Base-by-base conservation (phyloP, 495 filamentous ascomycete genomes). In the Achaetomiella virescens region DNA sequence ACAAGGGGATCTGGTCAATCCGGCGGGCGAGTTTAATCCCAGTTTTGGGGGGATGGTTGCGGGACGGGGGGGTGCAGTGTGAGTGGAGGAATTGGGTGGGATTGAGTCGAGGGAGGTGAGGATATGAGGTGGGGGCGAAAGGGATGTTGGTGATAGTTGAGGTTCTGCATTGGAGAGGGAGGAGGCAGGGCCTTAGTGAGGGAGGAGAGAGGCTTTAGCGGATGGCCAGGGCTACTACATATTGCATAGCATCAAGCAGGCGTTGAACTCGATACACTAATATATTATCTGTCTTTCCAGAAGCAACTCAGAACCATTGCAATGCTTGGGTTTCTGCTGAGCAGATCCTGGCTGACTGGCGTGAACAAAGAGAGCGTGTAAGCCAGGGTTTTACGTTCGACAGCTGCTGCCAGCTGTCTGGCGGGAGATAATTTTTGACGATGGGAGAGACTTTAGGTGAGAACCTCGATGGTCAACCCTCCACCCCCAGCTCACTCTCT, bases 1-100 rank as follows among this genome's bases (percentile, higher is more conserved):
- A 80, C 46, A 61, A 82, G 79, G 11, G 90, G 84, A 1, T 73
- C 63, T 85, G 48, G 67, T 93, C 11, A 85, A 87, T 60, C 77
- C 80, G 6, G 70, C 48, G 8, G 74, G 62, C n/a, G 66, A 53
- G n/a, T 61, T 58, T 20, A 60, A 77, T 60, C 55, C 63, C 5
- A 61, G 66, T 33, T 73, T 76, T 60, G 80, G 82, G 0, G 82
- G 84, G 3, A 75, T 84, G 58, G 85, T 90, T 74, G 85, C 1
- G 87, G 88, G 9, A 79, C 72, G 3, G 87, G 89, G 8, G 89
- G 88, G 0, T 95, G 90, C 72, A 69, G 54, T 95, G 89, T 62
- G 70, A 79, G 64, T 95, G 87, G 82, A 74, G 75, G 60, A 93
- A 93, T 65, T 95, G 76, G 57, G 64, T 75, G 43, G 52, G 41